These are phyloP conservation scores for Acacia melanoxylon DNA, from an alignment of 306 rosid genomes.

Conservation along the genomic window DNA sequence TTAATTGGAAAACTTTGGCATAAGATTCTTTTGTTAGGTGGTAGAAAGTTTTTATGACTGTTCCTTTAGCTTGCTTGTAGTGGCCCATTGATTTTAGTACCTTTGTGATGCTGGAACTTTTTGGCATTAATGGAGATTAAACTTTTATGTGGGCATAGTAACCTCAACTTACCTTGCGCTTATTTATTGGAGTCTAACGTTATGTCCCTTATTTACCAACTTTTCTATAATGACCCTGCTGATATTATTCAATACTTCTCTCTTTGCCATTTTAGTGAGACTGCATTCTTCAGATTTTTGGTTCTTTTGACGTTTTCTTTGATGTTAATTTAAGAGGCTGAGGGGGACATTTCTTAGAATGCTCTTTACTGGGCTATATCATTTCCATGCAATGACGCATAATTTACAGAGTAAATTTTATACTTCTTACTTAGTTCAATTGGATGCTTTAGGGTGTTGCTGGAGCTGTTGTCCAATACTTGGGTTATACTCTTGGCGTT, in stretches of 20 bases:
- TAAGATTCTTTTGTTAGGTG: neutral
- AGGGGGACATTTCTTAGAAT: neutral
- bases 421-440: conserved; percentile 38
- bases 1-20: neutral
- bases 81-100: neutral
- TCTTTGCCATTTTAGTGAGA: conserved; percentile 11
- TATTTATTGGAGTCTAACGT: neutral
- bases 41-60: neutral
- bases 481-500: conserved; percentile 96
- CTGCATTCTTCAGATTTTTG: conserved; percentile 26
- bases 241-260: neutral
- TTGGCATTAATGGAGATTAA: neutral
- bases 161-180: neutral
- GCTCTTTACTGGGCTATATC: conserved; percentile 16
- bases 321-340: conserved; percentile 21
- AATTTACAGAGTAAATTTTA: conserved; percentile 3
- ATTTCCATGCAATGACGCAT: conserved; percentile 1
- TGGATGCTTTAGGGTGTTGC: conserved; percentile 77
- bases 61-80: conserved; percentile 9
- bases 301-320: conserved; percentile 1
- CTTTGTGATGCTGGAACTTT: neutral
- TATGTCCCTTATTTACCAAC: neutral
- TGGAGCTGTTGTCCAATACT: conserved; percentile 75
- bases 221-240: neutral
- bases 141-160: neutral